These are phyloP conservation scores for Gossypium aridum DNA, from an alignment of 441 rosid genomes.

Conservation along the genomic window DNA sequence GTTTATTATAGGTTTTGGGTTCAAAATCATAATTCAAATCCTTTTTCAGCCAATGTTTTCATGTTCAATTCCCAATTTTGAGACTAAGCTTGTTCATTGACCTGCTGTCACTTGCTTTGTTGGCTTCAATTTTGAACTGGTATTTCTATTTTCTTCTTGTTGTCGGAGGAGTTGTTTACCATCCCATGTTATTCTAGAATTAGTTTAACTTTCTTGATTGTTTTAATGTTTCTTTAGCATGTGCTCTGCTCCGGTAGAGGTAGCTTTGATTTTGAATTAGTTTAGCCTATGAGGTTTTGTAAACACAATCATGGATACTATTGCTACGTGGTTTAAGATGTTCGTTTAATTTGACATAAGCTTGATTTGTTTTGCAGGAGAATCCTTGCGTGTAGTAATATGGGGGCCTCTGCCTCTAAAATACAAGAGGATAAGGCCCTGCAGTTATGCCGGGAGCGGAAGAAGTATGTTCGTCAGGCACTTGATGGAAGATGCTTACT, in stretches of 20 bases:
- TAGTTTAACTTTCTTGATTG: not conserved
- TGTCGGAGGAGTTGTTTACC: not conserved
- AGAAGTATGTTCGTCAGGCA: conserved; percentile 78
- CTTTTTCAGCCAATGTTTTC: not conserved
- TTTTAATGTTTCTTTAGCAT: not conserved
- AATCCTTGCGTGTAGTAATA: conserved; percentile 22
- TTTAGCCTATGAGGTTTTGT: not conserved
- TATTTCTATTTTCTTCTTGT: not conserved
- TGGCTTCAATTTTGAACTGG: not conserved
- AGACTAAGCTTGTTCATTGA: not conserved
- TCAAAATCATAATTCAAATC: not conserved
- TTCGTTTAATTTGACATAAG: not conserved
- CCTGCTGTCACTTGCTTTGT: not conserved
- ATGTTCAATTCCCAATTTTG: not conserved
- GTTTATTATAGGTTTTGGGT: conserved; percentile 12
- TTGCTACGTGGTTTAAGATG: not conserved
- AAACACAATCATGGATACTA: not conserved
- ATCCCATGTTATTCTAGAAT: not conserved
- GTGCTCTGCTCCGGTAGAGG: not conserved
- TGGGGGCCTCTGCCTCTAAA: conserved; percentile 79
- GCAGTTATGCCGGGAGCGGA: conserved; percentile 85
- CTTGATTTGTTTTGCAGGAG: conserved; percentile 25
- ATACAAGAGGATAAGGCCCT: conserved; percentile 80
- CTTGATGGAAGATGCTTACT: conserved; percentile 90
- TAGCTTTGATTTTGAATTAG: not conserved